Conservation (phyloP, 2,329 filamentous ascomycete species). For the Hymenotorrendiella dingleyae region DNA sequence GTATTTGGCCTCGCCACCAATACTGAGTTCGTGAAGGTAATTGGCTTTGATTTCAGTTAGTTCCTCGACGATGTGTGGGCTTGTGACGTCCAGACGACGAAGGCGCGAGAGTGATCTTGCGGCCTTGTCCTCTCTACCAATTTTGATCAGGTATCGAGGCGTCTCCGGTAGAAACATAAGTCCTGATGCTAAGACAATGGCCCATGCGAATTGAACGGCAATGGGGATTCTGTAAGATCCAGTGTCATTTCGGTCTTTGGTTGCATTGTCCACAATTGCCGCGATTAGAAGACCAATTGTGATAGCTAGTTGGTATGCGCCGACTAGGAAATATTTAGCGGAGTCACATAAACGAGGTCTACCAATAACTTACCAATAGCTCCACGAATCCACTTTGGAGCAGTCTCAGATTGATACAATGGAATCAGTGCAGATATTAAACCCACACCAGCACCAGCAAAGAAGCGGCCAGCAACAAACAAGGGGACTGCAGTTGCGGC, state of each 20-base stretch:
- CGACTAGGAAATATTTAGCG: slow-evolving; percentile 66
- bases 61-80: too few relatives aligned
- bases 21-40: too few relatives aligned
- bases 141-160: slow-evolving; percentile 63
- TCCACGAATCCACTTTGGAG: too few relatives aligned
- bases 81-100: too few relatives aligned
- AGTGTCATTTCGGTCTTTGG: slow-evolving; percentile 44
- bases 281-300: slow-evolving; percentile 64
- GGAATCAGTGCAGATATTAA: slow-evolving; percentile 64
- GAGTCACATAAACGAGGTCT: too few relatives aligned
- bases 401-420: slow-evolving; percentile 65
- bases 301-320: slow-evolving; percentile 63
- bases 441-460: slow-evolving; percentile 69
- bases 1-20: too few relatives aligned
- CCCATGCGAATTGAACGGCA: slow-evolving; percentile 61
- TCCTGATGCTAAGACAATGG: slow-evolving; percentile 57
- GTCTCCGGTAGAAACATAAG: slow-evolving; percentile 67
- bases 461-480: slow-evolving; percentile 65
- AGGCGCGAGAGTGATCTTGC: slow-evolving; percentile 55
- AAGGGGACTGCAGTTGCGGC: slow-evolving; percentile 53
- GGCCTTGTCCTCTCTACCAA: slow-evolving; percentile 47
- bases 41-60: too few relatives aligned
- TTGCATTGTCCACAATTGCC: slow-evolving; percentile 59
- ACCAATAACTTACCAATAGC: too few relatives aligned
- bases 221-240: slow-evolving; percentile 59